Evolutionary conservation across 345 rosid species (phyloP).

Genomic region (Murraya koenigii): DNA sequence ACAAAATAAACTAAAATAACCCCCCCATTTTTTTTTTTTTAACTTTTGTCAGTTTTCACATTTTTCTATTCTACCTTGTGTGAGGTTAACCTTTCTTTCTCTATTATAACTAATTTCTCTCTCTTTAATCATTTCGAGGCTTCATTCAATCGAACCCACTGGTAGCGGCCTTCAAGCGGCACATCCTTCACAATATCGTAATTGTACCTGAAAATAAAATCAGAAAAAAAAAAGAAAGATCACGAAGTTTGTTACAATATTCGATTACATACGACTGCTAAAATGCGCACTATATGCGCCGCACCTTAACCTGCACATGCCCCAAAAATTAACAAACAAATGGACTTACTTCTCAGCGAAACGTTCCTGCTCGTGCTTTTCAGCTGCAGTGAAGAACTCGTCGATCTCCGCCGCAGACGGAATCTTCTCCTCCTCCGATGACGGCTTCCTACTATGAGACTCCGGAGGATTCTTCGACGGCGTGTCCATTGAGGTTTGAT

Average conservation of each 20-base stretch:
- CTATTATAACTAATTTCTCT: not conserved
- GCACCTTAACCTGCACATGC: conserved; percentile 35
- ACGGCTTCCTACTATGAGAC: not conserved
- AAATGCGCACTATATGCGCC: conserved; percentile 12
- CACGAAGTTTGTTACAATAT: conserved; percentile 40
- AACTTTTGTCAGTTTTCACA: not conserved
- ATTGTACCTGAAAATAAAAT: conserved; percentile 37
- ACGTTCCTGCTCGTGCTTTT: conserved; percentile 43
- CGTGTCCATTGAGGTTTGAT: conserved; percentile 22
- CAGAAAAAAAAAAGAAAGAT: not conserved
- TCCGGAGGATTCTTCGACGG: not conserved
- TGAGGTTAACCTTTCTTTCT: conserved; percentile 8
- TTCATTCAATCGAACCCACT: conserved; percentile 53
- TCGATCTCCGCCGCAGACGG: conserved; percentile 50
- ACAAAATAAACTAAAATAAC: not conserved
- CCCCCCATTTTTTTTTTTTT: conserved; percentile 2
- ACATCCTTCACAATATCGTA: conserved; percentile 44
- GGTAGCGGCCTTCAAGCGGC: conserved; percentile 53
- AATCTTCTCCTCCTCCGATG: conserved; percentile 9
- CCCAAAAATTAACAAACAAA: not conserved
- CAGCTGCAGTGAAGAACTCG: conserved; percentile 50
- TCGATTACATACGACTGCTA: conserved; percentile 10
- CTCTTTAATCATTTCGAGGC: conserved; percentile 13
- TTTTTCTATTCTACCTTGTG: conserved; percentile 19
- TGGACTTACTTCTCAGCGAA: conserved; percentile 51